Base-by-base conservation (phyloP, 768 basidiomycete genomes). In the Boletus reticuloceps region DNA sequence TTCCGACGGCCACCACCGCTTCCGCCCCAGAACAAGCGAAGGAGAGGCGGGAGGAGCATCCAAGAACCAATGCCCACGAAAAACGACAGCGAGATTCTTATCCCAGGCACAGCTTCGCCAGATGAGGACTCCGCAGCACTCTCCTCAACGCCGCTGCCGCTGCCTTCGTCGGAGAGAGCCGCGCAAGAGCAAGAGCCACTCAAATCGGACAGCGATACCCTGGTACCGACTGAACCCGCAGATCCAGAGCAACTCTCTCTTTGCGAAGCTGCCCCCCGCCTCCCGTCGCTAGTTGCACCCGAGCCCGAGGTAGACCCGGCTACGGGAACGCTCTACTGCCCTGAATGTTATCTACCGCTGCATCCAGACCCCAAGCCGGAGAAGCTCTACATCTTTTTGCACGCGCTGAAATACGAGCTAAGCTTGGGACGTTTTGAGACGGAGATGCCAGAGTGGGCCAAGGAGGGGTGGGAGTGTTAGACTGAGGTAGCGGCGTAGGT, bases 361-460 rank as follows among this genome's bases (percentile, higher is more conserved):
- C 86, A 94, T 54, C 92, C 94, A 12, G 97, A 99, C 72, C 97
- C 96, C 2, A 84, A 83, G 64, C 94, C 95, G 3, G 92, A 94
- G 69, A 85, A 85, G 57, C 76, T 98, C 53, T 98, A 93, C 72
- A 98, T 99, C 61, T 99, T 95, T 73, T 73, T 99, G 66, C 97
- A 99, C 65, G 95, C 97, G 27, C 71, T 90, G 65, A 81, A 82
- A 62, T 98, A 94, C 71, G 89, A 86, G 47, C 88, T 88, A 13
- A 85, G 83, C 58, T 75, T 94, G 42, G 93, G 93, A n/a, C 73
- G 79, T 27, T 96, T 90, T 62, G 84, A 89, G 72, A 91, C 91
- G 42, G 86, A 84, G 56, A 84, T 92, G 82, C 97, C 97, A 0
- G 81, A 85, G 49, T 99, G 97, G 97, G 89, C 94, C 25, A 75